Conservation (phyloP, 2,329 filamentous ascomycete genomes). For the Parascedosporium putredinis region DNA sequence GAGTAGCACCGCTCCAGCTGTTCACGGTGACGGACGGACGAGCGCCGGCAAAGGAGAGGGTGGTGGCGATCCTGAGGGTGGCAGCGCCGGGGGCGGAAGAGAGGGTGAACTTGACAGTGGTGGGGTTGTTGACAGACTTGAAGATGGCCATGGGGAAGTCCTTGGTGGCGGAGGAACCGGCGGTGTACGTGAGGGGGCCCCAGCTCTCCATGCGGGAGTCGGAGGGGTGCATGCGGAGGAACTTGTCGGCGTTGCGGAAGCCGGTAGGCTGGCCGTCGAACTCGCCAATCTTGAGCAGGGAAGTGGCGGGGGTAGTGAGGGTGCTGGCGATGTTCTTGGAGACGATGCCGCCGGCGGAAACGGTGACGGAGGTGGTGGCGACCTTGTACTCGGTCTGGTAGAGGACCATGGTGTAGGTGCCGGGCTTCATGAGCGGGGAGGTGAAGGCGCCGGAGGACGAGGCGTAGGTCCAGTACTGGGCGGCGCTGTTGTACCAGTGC, state of each 20-base stretch:
- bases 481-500: slow-evolving; percentile 53
- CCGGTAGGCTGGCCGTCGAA: slow-evolving; percentile 55
- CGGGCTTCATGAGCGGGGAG: slow-evolving; percentile 56
- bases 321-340: slow-evolving; percentile 40
- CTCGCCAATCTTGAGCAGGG: slow-evolving; percentile 54
- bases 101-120: slow-evolving; percentile 51
- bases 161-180: slow-evolving; percentile 39
- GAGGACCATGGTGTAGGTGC: slow-evolving; percentile 58
- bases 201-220: slow-evolving; percentile 54
- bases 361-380: slow-evolving; percentile 35
- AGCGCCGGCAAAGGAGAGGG: slow-evolving; percentile 48
- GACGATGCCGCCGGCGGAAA: slow-evolving; percentile 37
- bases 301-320: slow-evolving; percentile 33
- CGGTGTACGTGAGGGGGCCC: slow-evolving; percentile 50
- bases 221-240: slow-evolving; percentile 58
- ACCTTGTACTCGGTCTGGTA: slow-evolving; percentile 50
- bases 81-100: slow-evolving; percentile 38
- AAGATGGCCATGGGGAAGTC: slow-evolving; percentile 59
- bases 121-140: slow-evolving; percentile 46
- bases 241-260: slow-evolving; percentile 57
- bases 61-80: slow-evolving; percentile 55
- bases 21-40: slow-evolving; percentile 50
- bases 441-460: slow-evolving; percentile 45
- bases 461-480: slow-evolving; percentile 56
- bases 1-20: slow-evolving; percentile 35